Evolutionary conservation across 1,284 basidiomycete genomes (phyloP), one percentile per base, ranked within the genome.

Genomic region (Earliella scabrosa): DNA sequence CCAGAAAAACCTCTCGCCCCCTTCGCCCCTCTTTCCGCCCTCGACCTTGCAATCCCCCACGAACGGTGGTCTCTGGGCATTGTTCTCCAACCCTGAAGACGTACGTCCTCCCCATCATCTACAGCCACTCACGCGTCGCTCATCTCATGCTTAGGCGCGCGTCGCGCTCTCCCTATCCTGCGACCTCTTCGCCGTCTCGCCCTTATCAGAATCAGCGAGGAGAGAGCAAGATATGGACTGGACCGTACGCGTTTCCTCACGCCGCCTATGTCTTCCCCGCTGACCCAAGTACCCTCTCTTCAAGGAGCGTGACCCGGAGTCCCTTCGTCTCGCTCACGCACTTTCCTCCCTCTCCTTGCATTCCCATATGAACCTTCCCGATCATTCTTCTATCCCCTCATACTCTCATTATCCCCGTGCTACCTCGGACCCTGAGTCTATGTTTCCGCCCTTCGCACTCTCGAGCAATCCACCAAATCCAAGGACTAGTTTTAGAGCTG

Each of bases 391-490:
- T 38, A 8, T 16, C n/a, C 35, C n/a, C 8, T 8, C 35, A 38
- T 16, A 2, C n/a, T 3, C 35, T 16, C 35, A 8, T 38, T 8
- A 38, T 18, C 13, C 14, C 14, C 35, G 8, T 18, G 8, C 35
- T 31, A 6, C 29, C 29, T 31, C 6, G 29, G 29, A 31, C 11
- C 10, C 8, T 14, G 35, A 38, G 14, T 38, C 5, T 38, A 14
- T 38, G 14, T 18, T 18, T 8, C 35, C 35, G 13, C 35, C 14
- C 35, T 18, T 31, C 29, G 13, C 43, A 29, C 23, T 16, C 9
- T 41, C 40, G n/a, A n/a, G n/a, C 66, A 92, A 91, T 64, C 88
- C 89, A 2, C 88, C 89, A 2, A 90, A 88, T 66, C 84, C 88
- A n/a, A 81, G 82, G 64, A 82, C 82, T 2, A 83, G 75, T 63